A percentile compares a stretch with the other conserved stretches of the same genome.
Conservation (phyloP, 129 eudicot species). For the Pseudognaphalium luteoalbum region DNA sequence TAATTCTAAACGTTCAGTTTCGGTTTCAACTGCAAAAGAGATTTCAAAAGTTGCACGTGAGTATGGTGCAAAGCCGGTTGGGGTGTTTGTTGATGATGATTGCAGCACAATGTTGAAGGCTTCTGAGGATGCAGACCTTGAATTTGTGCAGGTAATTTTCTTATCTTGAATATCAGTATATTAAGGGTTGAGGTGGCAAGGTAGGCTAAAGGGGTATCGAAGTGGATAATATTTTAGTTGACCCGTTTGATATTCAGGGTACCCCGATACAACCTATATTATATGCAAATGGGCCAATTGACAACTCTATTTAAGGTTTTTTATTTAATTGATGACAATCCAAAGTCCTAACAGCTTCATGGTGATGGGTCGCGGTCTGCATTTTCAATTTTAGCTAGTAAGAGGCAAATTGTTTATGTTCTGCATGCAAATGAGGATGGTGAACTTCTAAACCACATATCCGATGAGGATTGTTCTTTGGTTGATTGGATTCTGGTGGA, state of each 20-base stretch:
- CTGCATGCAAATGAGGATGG: conserved; percentile 85
- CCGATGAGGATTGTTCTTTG: conserved; percentile 76
- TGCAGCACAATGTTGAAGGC: conserved; percentile 60
- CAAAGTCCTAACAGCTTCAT: conserved; percentile 66
- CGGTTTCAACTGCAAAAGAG: conserved; percentile 72
- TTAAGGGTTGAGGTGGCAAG: background rate
- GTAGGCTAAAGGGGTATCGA: background rate
- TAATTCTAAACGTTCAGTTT: conserved; percentile 82
- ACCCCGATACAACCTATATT: background rate
- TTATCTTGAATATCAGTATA: background rate
- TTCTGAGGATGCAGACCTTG: conserved; percentile 75
- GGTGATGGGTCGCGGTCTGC: conserved; percentile 82
- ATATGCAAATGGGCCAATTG: background rate
- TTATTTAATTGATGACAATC: conserved; percentile 10
- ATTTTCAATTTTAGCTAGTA: conserved; percentile 53
- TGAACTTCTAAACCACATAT: conserved; percentile 61
- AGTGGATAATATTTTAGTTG: background rate
- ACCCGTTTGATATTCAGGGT: background rate
- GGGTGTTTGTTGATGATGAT: conserved; percentile 94
- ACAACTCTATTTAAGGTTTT: background rate
- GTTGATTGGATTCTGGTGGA: conserved; percentile 95
- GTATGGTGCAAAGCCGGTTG: conserved; percentile 91
- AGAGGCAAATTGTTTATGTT: conserved; percentile 62
- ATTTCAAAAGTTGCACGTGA: conserved; percentile 73
- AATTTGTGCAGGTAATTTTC: conserved; percentile 74